A percentile compares a stretch with the other conserved stretches of the same genome.
These are phyloP conservation scores for Teunomyces gatunensis DNA, from an alignment of 805 yeast genomes.

Conservation along the genomic window DNA sequence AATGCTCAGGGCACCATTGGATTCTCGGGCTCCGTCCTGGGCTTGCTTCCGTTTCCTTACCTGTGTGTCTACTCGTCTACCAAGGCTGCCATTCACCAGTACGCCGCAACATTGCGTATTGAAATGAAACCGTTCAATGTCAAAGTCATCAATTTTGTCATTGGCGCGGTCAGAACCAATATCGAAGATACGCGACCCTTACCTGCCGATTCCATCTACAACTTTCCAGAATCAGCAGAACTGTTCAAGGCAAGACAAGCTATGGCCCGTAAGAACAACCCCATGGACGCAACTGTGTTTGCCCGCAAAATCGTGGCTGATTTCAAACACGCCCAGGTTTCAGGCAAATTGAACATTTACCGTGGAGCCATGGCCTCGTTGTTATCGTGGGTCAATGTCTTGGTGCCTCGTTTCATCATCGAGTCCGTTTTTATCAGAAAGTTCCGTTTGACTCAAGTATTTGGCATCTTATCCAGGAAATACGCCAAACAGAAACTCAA, in stretches of 20 bases:
- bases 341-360: constrained; percentile 47
- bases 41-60: constrained; percentile 67
- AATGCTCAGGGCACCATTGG: constrained; percentile 66
- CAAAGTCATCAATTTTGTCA: constrained; percentile 62
- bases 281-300: constrained; percentile 58
- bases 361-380: constrained; percentile 50
- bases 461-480: constrained; percentile 20
- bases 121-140: constrained; percentile 75
- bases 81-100: constrained; percentile 76
- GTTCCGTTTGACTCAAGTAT: constrained; percentile 28
- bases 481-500: constrained; percentile 13
- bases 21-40: constrained; percentile 74
- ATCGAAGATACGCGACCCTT: constrained; percentile 65
- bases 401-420: constrained; percentile 48
- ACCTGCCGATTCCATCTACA: constrained; percentile 54
- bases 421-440: constrained; percentile 39
- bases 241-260: constrained; percentile 51
- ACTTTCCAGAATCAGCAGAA: constrained; percentile 47
- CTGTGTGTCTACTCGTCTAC: constrained; percentile 63
- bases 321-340: constrained; percentile 35
- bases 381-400: constrained; percentile 17
- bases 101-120: constrained; percentile 57
- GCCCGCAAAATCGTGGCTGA: constrained; percentile 56
- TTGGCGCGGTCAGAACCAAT: constrained; percentile 74
- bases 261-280: constrained; percentile 59